Evolutionary conservation across 345 rosid genomes (phyloP).

Genomic region (Dimocarpus longan): DNA sequence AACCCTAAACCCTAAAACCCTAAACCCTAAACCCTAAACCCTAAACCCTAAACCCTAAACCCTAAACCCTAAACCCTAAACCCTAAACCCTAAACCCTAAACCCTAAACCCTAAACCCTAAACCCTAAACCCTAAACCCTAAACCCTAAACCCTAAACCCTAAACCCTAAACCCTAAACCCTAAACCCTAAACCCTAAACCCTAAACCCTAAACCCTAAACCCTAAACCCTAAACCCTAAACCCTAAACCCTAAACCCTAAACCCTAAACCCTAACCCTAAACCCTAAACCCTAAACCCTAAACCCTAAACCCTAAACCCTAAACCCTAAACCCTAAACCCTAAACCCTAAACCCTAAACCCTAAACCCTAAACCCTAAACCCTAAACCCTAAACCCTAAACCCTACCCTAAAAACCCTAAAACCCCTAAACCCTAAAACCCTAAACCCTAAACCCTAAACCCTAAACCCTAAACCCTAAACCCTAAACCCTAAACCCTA

Average conservation of each 20-base stretch:
- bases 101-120: conserved; percentile 21
- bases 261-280: conserved; percentile 19
- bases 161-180: conserved; percentile 22
- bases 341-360: conserved; percentile 20
- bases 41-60: conserved; percentile 24
- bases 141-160: conserved; percentile 24
- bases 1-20: conserved; percentile 25
- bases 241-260: conserved; percentile 23
- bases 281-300: conserved; percentile 14
- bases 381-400: conserved; percentile 24
- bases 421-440: conserved; percentile 14
- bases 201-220: conserved; percentile 22
- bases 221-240: conserved; percentile 23
- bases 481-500: conserved; percentile 22
- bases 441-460: conserved; percentile 14
- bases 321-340: conserved; percentile 27
- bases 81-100: conserved; percentile 23
- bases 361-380: conserved; percentile 15
- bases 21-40: conserved; percentile 22
- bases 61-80: conserved; percentile 28
- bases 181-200: conserved; percentile 24
- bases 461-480: conserved; percentile 28
- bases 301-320: conserved; percentile 25
- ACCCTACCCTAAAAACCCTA: conserved; percentile 25
- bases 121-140: conserved; percentile 25